Base-by-base conservation (phyloP, 169 alveolate genomes). In the Eimeria tenella region DNA sequence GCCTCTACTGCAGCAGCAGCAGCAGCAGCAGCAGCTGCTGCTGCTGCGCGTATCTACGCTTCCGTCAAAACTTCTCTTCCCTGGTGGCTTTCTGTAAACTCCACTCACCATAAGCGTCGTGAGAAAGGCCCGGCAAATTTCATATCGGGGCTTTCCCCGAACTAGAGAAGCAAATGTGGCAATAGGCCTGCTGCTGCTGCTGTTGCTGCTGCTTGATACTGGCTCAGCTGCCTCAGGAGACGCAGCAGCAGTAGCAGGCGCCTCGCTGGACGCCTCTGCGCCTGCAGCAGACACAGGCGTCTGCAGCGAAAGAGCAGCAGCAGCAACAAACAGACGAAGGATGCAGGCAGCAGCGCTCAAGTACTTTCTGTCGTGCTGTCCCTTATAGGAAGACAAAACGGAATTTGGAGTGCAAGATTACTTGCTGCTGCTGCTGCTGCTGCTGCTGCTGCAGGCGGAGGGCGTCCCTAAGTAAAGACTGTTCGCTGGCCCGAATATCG, bases 391-490 rank as follows among this genome's bases (percentile, higher is more conserved):
- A 21, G 52, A 17, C 6, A 4, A 0, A 9, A 68, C 15, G n/a
- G 77, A 68, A 68, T 50, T 68, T 68, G 77, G 53, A 31, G 4
- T 31, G 42, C 42, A 31, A 31, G 42, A 31, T 31, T 31, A 31
- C 42, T n/a, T 74, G 63, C 60, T 50, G 84, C 84, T 74, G 63
- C 84, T 74, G 84, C 60, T 31, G 60, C 84, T 74, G 84, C 84
- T 74, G 84, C 84, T 74, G 84, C 84, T 74, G 84, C 60, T 74
- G 84, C 84, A 83, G 91, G 31, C 58, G 77, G 63, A 25, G 49
- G 49, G 73, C 79, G 25, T 42, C 77, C 42, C 73, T 62, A 8
- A 83, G 56, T 4, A 83, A 63, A 6, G 55, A 21, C 19, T 23
- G 31, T 25, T 83, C 91, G 60, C 21, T 58, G 60, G 77, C 91